Conservation (phyloP, 805 yeast species). For the Metschnikowia amazonensis region DNA sequence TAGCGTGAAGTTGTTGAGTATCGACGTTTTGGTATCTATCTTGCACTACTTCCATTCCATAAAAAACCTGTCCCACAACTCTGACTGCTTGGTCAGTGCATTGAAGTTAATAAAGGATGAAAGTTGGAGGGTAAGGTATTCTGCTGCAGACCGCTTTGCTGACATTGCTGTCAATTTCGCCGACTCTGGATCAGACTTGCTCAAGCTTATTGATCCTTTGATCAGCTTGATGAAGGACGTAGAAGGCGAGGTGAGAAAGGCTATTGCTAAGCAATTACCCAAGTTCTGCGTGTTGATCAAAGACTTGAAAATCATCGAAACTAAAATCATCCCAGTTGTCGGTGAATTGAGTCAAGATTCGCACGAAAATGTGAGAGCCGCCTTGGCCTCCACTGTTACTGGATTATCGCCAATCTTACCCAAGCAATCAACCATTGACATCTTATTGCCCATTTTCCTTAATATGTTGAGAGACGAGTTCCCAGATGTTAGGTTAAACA, state of each 20-base stretch:
- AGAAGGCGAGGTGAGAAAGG: slow-evolving; percentile 94
- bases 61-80: slow-evolving; percentile 54
- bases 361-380: slow-evolving; percentile 88
- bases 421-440: slow-evolving; percentile 76
- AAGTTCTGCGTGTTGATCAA: slow-evolving; percentile 56
- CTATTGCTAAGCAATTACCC: slow-evolving; percentile 88
- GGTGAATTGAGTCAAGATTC: slow-evolving; percentile 83
- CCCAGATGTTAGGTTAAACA: slow-evolving; percentile 93
- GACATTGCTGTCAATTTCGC: slow-evolving; percentile 63
- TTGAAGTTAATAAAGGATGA: slow-evolving; percentile 76
- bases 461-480: slow-evolving; percentile 95
- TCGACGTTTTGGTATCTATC: slow-evolving; percentile 83
- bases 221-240: slow-evolving; percentile 78
- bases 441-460: slow-evolving; percentile 80
- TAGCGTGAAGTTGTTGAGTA: slow-evolving; percentile 84
- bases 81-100: slow-evolving; percentile 61
- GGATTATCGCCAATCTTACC: slow-evolving; percentile 82
- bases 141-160: slow-evolving; percentile 94
- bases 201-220: slow-evolving; percentile 66
- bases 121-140: slow-evolving; percentile 97
- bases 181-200: slow-evolving; percentile 51
- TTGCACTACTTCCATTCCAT: slow-evolving; percentile 61
- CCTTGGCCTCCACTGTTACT: slow-evolving; percentile 84
- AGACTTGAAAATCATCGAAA: slow-evolving; percentile 48
- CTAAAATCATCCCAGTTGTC: slow-evolving; percentile 77